phyloP scores from a whole-genome alignment of 1,284 basidiomycete genomes.

The Mycena sp. region DNA sequence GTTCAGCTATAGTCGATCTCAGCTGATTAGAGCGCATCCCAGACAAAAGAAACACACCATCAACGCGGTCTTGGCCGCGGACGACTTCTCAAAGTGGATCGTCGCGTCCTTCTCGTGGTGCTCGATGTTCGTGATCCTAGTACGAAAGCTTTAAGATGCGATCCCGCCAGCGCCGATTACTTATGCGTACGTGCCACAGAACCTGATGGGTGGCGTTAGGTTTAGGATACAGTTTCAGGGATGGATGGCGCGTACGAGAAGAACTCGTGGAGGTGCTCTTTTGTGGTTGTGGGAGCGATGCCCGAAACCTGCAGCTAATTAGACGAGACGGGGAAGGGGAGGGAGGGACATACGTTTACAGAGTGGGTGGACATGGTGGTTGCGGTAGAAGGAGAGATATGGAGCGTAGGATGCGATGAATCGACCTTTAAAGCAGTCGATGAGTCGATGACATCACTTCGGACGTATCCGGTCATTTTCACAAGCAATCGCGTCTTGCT shows the following conservation, averaged over 20 bases:
- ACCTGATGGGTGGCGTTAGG: constrained; percentile 54
- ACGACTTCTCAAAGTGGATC: constrained; percentile 80
- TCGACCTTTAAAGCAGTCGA: not conserved
- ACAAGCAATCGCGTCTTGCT: not conserved
- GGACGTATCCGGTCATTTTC: not conserved
- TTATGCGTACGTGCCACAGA: constrained; percentile 75
- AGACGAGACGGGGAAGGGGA: not conserved
- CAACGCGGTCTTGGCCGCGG: constrained; percentile 83
- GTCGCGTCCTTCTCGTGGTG: constrained; percentile 58
- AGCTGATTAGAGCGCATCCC: constrained; percentile 10
- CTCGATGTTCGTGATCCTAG: constrained; percentile 74
- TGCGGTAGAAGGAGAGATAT: constrained; percentile 11
- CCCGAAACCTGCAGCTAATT: constrained; percentile 65
- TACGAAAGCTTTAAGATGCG: constrained; percentile 5
- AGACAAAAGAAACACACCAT: constrained; percentile 59
- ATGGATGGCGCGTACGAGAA: constrained; percentile 69
- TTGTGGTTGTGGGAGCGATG: constrained; percentile 68
- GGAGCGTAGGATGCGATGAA: not conserved
- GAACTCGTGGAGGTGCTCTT: constrained; percentile 76
- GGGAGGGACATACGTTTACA: constrained; percentile 46
- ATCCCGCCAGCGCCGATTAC: not conserved
- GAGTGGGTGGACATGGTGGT: constrained; percentile 40
- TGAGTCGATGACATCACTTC: constrained; percentile 22
- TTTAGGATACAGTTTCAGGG: constrained; percentile 25
- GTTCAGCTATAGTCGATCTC: constrained; percentile 63